Percentiles rank a stretch among this genome's conserved stretches.
These are phyloP conservation scores for Plasmodium adleri DNA, from an alignment of 169 alveolate species.

Conservation along the genomic window DNA sequence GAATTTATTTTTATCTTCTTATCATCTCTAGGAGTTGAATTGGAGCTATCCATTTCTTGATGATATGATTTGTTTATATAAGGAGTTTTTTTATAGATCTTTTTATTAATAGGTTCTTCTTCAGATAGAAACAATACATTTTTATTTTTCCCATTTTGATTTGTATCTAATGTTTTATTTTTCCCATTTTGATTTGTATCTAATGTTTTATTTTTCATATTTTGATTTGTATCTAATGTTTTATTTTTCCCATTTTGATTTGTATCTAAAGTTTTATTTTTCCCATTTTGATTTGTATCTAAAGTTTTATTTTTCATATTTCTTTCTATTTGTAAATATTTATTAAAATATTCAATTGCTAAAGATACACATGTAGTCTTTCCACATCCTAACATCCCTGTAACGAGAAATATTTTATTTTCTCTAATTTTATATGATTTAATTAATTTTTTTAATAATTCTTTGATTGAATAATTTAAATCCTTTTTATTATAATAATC, in stretches of 20 bases:
- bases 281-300: background rate
- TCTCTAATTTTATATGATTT: conserved; percentile 64
- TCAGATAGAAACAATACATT: conserved; percentile 25
- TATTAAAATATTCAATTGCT: conserved; percentile 64
- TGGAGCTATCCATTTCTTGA: background rate
- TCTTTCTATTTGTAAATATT: conserved; percentile 59
- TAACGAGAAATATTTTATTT: conserved; percentile 53
- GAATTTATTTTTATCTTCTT: conserved; percentile 40
- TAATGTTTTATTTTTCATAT: background rate
- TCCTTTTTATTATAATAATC: conserved; percentile 6
- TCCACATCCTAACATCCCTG: conserved; percentile 69
- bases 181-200: conserved; percentile 7
- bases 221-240: background rate
- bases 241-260: background rate
- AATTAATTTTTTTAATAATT: conserved; percentile 38
- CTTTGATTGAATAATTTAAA: conserved; percentile 47
- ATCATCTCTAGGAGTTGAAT: background rate
- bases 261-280: background rate
- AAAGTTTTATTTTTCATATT: conserved; percentile 13
- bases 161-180: background rate
- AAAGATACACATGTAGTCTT: conserved; percentile 64
- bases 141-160: background rate
- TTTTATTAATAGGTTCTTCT: conserved; percentile 15
- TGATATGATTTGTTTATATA: conserved; percentile 21
- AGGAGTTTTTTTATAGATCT: conserved; percentile 58